Evolutionary conservation across 345 rosid genomes (phyloP).

Genomic region (Geranium brycei): DNA sequence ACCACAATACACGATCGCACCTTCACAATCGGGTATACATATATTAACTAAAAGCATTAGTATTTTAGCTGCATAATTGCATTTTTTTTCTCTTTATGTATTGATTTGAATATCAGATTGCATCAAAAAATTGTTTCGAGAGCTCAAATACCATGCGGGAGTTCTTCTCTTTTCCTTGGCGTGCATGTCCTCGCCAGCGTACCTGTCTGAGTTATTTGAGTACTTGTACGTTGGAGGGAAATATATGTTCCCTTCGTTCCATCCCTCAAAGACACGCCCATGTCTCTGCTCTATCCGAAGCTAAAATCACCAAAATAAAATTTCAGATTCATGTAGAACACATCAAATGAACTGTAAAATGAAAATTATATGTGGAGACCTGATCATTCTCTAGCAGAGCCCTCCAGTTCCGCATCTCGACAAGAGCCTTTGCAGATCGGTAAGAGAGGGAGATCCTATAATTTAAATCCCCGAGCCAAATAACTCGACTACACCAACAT

Average conservation of each 20-base stretch:
- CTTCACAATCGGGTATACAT: slow-evolving; percentile 19
- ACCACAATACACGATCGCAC: slow-evolving; percentile 98
- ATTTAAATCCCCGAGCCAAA: slow-evolving; percentile 98
- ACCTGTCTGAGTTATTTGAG: slow-evolving; percentile 86
- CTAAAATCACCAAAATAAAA: slow-evolving; percentile 22
- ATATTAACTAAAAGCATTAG: no score
- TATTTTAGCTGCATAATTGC: no score
- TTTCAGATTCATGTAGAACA: slow-evolving; percentile 8
- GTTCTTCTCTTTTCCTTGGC: slow-evolving; percentile 90
- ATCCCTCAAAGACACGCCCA: slow-evolving; percentile 76
- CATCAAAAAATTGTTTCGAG: no score
- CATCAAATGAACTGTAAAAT: not conserved
- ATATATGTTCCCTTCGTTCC: slow-evolving; percentile 88
- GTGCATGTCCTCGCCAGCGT: slow-evolving; percentile 67
- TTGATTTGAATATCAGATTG: no score
- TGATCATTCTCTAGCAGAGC: slow-evolving; percentile 88
- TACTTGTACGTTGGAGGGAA: slow-evolving; percentile 98
- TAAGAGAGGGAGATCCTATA: slow-evolving; percentile 82
- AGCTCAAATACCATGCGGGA: slow-evolving; percentile 65
- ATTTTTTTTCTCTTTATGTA: no score
- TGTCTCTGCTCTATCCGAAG: slow-evolving; percentile 63
- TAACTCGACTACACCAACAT: slow-evolving; percentile 48
- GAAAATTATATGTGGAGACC: slow-evolving; percentile 21
- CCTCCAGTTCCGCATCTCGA: slow-evolving; percentile 97
- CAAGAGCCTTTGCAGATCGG: slow-evolving; percentile 78